Percentiles rank a stretch among this genome's conserved stretches.
Evolutionary conservation across 352 stramenopile species (phyloP).

Genomic region (Phytophthora cryptogea): DNA sequence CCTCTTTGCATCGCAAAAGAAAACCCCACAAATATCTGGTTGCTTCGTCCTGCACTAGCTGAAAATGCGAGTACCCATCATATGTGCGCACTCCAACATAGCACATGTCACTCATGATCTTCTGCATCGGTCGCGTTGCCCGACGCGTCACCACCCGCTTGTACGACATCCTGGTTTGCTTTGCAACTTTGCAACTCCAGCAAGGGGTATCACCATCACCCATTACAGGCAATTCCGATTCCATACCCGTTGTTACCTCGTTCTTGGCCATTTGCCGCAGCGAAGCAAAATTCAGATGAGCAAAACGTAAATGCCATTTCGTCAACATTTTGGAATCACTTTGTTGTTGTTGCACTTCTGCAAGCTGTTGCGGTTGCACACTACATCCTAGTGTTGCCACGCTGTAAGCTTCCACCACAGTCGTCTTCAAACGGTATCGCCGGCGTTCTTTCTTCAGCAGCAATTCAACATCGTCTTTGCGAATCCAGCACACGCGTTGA

Average conservation of each 20-base stretch:
- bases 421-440: slow-evolving; percentile 2
- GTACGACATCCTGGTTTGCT: slow-evolving; percentile 20
- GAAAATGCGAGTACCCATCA: slow-evolving; percentile 18
- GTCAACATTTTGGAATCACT: too few species aligned
- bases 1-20: slow-evolving; percentile 9
- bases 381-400: too few species aligned
- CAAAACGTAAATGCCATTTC: background rate
- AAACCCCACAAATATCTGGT: slow-evolving; percentile 13
- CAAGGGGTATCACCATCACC: background rate
- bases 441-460: slow-evolving; percentile 4
- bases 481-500: slow-evolving; percentile 5
- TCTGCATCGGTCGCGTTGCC: slow-evolving; percentile 4
- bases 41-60: slow-evolving; percentile 14
- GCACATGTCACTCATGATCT: slow-evolving; percentile 17
- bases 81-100: slow-evolving; percentile 9
- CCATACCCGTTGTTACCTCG: slow-evolving; percentile 2
- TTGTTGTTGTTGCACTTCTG: too few species aligned
- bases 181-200: slow-evolving; percentile 7
- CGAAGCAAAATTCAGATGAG: background rate
- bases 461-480: background rate
- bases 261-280: slow-evolving; percentile 9
- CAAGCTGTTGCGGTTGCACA: too few species aligned
- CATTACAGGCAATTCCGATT: background rate
- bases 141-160: slow-evolving; percentile 5
- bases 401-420: background rate